Percentiles rank a stretch among this genome's conserved stretches.
These are phyloP conservation scores for Sphaerosporella brunnea DNA, from an alignment of 495 filamentous ascomycete genomes.

Conservation along the genomic window DNA sequence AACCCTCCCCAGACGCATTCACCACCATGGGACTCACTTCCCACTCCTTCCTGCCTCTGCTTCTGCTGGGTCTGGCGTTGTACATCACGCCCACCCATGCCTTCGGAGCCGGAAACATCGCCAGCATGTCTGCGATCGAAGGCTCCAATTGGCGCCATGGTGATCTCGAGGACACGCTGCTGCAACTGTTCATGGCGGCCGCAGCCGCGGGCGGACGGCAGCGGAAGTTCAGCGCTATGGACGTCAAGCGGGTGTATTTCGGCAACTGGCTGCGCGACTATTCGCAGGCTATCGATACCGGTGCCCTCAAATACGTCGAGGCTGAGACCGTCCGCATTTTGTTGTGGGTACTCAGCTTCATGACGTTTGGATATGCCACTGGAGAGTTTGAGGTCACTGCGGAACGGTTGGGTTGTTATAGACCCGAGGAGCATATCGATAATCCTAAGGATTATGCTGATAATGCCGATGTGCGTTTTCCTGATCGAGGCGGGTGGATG, in stretches of 20 bases:
- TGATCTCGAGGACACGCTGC: conserved; percentile 81
- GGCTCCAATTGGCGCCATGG: conserved; percentile 78
- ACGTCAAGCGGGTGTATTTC: conserved; percentile 71
- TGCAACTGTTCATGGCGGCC: conserved; percentile 55
- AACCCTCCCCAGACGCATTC: not conserved
- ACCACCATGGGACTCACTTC: not conserved
- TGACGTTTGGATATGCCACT: conserved; percentile 66
- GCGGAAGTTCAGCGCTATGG: conserved; percentile 73
- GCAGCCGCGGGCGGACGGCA: conserved; percentile 41
- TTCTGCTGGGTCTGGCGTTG: conserved; percentile 17
- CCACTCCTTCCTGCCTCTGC: not conserved
- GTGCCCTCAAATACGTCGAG: conserved; percentile 71
- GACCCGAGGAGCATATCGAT: conserved; percentile 74
- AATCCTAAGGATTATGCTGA: conserved; percentile 69
- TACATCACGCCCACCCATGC: conserved; percentile 49
- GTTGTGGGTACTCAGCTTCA: conserved; percentile 39
- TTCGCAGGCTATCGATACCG: conserved; percentile 67
- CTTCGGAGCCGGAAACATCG: conserved; percentile 79
- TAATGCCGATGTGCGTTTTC: conserved; percentile 45
- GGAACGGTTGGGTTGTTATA: conserved; percentile 73
- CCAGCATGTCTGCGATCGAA: conserved; percentile 54
- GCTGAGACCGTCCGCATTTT: conserved; percentile 77
- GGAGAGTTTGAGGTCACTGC: conserved; percentile 80
- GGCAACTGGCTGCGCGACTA: conserved; percentile 87
- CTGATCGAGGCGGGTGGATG: not conserved